Evolutionary conservation across 148 eudicot genomes (phyloP).

Genomic region (Arctostaphylos glauca): DNA sequence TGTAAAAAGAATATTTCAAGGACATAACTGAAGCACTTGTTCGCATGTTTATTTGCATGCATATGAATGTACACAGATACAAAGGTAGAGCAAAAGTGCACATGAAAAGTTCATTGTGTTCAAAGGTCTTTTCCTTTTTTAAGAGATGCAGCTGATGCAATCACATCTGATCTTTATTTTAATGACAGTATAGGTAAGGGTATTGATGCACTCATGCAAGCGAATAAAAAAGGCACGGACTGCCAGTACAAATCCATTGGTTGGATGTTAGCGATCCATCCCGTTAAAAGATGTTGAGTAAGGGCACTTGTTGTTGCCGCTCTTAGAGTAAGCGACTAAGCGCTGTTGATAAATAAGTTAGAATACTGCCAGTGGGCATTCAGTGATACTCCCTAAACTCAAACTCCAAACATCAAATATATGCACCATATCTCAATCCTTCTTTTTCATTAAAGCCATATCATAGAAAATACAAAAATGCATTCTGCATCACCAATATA

Average conservation of each 20-base stretch:
- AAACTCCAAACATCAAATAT: not conserved
- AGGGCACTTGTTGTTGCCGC: not conserved
- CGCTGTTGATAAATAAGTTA: too few species aligned
- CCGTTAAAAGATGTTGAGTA: too few species aligned
- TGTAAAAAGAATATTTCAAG: too few species aligned
- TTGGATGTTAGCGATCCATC: not conserved
- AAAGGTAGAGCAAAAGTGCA: too few species aligned
- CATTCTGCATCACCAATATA: not conserved
- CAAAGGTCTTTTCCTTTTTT: too few species aligned
- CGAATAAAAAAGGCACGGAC: not conserved
- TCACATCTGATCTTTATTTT: not conserved
- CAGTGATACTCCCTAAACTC: not conserved
- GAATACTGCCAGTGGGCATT: not conserved
- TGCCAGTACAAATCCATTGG: not conserved
- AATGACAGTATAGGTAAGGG: not conserved
- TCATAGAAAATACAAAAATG: not conserved
- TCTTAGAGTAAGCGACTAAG: too few species aligned
- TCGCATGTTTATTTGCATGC: too few species aligned
- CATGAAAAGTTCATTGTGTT: too few species aligned
- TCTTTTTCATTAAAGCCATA: not conserved
- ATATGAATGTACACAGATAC: too few species aligned
- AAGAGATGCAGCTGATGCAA: not conserved
- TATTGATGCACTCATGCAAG: not conserved
- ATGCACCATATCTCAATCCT: not conserved
- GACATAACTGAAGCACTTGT: too few species aligned